Base-by-base conservation (phyloP, 495 filamentous ascomycete species). In the Aspergillus avenaceus region DNA sequence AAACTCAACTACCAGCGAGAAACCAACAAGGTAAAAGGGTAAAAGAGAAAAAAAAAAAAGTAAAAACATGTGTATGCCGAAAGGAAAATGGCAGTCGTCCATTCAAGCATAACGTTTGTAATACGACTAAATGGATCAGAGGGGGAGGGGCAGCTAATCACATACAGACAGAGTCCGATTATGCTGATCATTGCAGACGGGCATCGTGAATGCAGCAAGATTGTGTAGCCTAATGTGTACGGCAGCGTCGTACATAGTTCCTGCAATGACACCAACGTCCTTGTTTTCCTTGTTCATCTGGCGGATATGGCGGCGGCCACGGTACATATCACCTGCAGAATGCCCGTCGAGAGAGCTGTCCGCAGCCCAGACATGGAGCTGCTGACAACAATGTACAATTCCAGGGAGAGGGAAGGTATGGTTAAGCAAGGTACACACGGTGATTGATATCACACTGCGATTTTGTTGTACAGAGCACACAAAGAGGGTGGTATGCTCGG, bases 281-380 rank as follows among this genome's bases (percentile, higher is more conserved):
- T 34, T 47, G 14, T 36, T 25, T 24, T 24, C 7, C 19, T 19
- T 37, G 28, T 36, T 36, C 22, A 47, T 47, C 32, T 36, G 29
- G 32, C 31, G 32, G 29, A 13, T 37, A 47, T 47, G 23, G 29
- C 45, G 29, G 45, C 31, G 25, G 19, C 41, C 14, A 32, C n/a
- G n/a, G 9, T 36, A 47, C 32, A 37, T 37, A 37, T 47, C 31
- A 47, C 31, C 45, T 47, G 45, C 45, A 47, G 45, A 45, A 28
- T 5, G 24, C 41, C 19, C 14, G 21, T 42, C 16, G 21, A 24
- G 11, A n/a, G n/a, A 32, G 4, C 29, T 32, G 5, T 32, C 29
- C 11, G 29, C 29, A 32, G 29, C 11, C 29, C 11, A 13, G 14
- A 12, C n/a, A n/a, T n/a, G 36, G 36, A 18, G 36, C 16, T n/a